Base-by-base conservation (phyloP, 129 eudicot species). In the Saussurea involucrata region DNA sequence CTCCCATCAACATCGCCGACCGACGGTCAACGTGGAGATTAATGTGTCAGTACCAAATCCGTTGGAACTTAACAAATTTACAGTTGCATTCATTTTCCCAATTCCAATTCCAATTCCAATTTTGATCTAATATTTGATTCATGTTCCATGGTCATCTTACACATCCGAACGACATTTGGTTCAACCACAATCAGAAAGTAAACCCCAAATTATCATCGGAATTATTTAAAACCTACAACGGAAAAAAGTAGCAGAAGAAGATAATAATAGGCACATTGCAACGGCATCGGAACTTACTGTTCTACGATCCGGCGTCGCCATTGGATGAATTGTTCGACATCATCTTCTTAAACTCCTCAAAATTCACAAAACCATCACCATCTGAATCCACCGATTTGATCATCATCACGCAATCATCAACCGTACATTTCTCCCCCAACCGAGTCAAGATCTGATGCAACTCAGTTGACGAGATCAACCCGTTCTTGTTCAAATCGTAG, bases 331-430 rank as follows among this genome's bases (percentile, higher is more conserved):
- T 70, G 3, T 65, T 86, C 27, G 83, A 83, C 97, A 94, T 94
- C 98, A 94, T 94, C 79, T 83, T 79, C 78, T 81, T 88, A 22
- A 94, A 94, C 84, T 94, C 98, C 2, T 79, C 96, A 67, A 94
- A 94, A 77, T 82, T 69, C 11, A 94, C 97, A 60, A 20, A 87
- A 0, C 97, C 96, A 72, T 91, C 98, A 3, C 93, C 90, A 29
- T 94, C 89, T 0, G 96, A 68, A 81, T 94, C 98, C 32, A 94
- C 96, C 29, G 90, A 63, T 25, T 63, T 49, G 67, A 94, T 91
- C 98, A 94, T 94, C 9, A n/a, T 84, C n/a, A 69, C 77, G 24
- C 97, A 91, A 63, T 89, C 97, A 66, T 85, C 63, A 3, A 67
- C 83, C 28, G 97, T 75, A 73, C 95, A 87, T 1, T 37, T 66